Conservation (phyloP, 768 basidiomycete species). For the Pleurotus citrinopileatus region DNA sequence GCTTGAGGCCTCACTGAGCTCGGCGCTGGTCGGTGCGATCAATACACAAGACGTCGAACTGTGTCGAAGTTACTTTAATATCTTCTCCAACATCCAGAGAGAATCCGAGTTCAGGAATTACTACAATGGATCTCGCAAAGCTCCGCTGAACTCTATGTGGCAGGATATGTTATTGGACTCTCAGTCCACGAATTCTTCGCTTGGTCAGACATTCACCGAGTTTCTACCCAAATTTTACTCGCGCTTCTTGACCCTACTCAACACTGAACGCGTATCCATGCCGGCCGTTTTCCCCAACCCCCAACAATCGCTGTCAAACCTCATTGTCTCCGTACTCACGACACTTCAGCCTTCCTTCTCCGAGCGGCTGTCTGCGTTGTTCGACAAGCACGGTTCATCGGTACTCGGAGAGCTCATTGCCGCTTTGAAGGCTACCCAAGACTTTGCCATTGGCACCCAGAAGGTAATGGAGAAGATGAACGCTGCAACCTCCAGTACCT, state of each 20-base stretch:
- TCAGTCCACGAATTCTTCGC: constrained; percentile 16
- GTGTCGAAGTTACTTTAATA: constrained; percentile 77
- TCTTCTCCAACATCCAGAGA: constrained; percentile 89
- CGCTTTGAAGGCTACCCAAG: constrained; percentile 73
- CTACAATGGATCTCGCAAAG: constrained; percentile 84
- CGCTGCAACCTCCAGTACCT: constrained; percentile 29
- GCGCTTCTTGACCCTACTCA: constrained; percentile 62
- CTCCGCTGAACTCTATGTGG: constrained; percentile 68
- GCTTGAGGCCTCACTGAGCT: constrained; percentile 87
- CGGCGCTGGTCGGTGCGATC: constrained; percentile 87
- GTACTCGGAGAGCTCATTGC: constrained; percentile 71
- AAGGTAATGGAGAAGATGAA: constrained; percentile 76
- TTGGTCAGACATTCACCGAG: constrained; percentile 45
- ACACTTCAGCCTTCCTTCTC: constrained; percentile 78
- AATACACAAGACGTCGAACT: constrained; percentile 69
- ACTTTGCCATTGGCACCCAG: constrained; percentile 72
- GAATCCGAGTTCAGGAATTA: constrained; percentile 93
- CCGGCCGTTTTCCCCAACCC: constrained; percentile 90
- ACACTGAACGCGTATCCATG: constrained; percentile 69
- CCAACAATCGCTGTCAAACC: constrained; percentile 66
- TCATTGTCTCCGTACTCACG: constrained; percentile 80
- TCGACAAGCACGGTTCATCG: constrained; percentile 59
- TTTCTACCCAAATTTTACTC: constrained; percentile 79
- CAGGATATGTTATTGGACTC: constrained; percentile 46
- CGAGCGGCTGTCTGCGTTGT: constrained; percentile 71